Conservation (phyloP, 1,139 yeast genomes). For the Kurtzmaniella quercitrusa region DNA sequence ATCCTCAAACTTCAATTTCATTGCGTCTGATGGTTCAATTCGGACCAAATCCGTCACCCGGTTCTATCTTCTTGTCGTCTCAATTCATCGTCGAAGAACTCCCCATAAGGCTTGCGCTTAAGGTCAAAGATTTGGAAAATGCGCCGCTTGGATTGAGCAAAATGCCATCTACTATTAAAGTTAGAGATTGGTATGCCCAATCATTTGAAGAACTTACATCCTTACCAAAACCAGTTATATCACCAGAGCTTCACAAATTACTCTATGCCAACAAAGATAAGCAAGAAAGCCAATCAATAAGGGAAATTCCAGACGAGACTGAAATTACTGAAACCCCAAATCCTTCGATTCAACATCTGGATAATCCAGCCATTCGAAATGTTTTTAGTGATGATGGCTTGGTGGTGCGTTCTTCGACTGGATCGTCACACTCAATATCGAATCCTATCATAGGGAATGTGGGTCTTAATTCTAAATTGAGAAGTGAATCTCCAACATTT, state of each 20-base stretch:
- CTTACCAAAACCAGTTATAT: slow-evolving; percentile 47
- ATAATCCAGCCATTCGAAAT: slow-evolving; percentile 41
- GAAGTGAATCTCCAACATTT: slow-evolving; percentile 35
- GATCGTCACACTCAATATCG: slow-evolving; percentile 4
- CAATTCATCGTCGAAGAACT: slow-evolving; percentile 84
- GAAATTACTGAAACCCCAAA: slow-evolving; percentile 20
- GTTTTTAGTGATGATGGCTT: slow-evolving; percentile 54
- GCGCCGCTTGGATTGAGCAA: slow-evolving; percentile 72
- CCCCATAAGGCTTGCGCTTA: slow-evolving; percentile 81
- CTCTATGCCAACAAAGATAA: slow-evolving; percentile 21
- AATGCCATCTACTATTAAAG: slow-evolving; percentile 73
- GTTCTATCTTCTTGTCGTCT: slow-evolving; percentile 77
- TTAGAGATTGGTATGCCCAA: slow-evolving; percentile 88
- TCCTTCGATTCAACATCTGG: slow-evolving; percentile 28
- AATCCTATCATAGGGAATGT: background rate
- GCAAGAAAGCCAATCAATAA: slow-evolving; percentile 6
- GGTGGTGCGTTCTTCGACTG: slow-evolving; percentile 27
- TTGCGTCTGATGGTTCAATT: slow-evolving; percentile 91
- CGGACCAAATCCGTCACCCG: slow-evolving; percentile 75
- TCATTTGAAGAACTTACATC: slow-evolving; percentile 78
- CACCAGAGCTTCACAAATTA: slow-evolving; percentile 33
- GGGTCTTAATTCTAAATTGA: slow-evolving; percentile 10
- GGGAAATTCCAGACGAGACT: background rate
- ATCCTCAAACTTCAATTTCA: slow-evolving; percentile 82
- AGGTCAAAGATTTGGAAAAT: slow-evolving; percentile 79